Conservation (phyloP, 169 alveolate genomes). For the Theileria annulata region DNA sequence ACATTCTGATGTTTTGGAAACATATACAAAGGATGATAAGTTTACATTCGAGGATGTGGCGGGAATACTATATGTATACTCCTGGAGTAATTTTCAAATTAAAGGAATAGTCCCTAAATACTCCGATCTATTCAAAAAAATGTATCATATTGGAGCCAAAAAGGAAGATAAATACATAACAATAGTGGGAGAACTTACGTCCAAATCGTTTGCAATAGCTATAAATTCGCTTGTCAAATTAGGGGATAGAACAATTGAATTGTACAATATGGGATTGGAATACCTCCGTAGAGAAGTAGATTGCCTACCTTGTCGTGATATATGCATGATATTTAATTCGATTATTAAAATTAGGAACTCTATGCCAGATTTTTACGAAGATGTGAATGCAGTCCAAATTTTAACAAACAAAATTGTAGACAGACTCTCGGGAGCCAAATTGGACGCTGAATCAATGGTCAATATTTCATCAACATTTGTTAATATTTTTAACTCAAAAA, state of each 20-base stretch:
- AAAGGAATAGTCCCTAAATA: neutral
- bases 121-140: conserved; percentile 16
- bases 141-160: conserved; percentile 3
- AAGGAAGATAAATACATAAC: neutral
- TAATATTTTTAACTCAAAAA: neutral
- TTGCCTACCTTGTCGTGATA: conserved; percentile 14
- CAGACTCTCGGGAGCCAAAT: neutral
- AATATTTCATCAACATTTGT: conserved; percentile 17
- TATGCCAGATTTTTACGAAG: neutral
- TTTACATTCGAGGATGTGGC: conserved; percentile 59
- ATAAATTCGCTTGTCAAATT: conserved; percentile 46
- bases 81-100: conserved; percentile 10
- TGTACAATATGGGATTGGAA: conserved; percentile 11
- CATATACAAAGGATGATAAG: neutral
- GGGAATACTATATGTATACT: conserved; percentile 44
- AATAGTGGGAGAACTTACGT: conserved; percentile 8
- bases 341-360: conserved; percentile 4
- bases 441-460: conserved; percentile 5
- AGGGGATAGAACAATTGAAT: conserved; percentile 25
- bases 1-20: neutral
- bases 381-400: neutral
- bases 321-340: conserved; percentile 49
- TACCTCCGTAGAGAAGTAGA: conserved; percentile 19
- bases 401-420: neutral
- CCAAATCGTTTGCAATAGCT: conserved; percentile 42